Conservation (phyloP, 129 eudicot species). For the Mikania micrantha region DNA sequence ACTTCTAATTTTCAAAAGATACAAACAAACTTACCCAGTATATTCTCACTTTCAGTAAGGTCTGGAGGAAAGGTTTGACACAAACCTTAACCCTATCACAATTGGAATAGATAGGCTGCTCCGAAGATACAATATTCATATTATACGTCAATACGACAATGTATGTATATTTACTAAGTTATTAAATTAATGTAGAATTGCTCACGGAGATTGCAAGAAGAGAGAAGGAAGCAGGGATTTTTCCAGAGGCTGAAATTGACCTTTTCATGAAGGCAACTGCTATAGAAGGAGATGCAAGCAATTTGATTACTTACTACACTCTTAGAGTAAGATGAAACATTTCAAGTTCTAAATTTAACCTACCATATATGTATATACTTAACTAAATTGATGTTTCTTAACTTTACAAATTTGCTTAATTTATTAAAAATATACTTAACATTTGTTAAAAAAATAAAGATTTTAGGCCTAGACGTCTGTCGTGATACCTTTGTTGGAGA, state of each 20-base stretch:
- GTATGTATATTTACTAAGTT: not conserved
- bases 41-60: too few species aligned
- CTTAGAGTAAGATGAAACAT: slow-evolving; percentile 42
- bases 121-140: too few species aligned
- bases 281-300: slow-evolving; percentile 66
- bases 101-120: too few species aligned
- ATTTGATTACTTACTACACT: slow-evolving; percentile 70
- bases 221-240: slow-evolving; percentile 61
- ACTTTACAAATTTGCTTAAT: not conserved
- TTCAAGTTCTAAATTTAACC: not conserved
- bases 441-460: slow-evolving; percentile 28
- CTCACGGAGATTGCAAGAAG: slow-evolving; percentile 65
- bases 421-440: not conserved
- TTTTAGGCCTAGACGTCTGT: slow-evolving; percentile 71
- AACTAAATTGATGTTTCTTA: not conserved
- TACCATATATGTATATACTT: too few species aligned
- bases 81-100: too few species aligned
- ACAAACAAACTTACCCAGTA: too few species aligned
- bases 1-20: not conserved
- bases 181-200: slow-evolving; percentile 40
- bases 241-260: slow-evolving; percentile 81
- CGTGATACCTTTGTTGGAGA: slow-evolving; percentile 83
- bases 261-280: slow-evolving; percentile 92
- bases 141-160: too few species aligned
- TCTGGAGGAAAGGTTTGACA: too few species aligned